Percentiles rank a stretch among this genome's conserved stretches.
phyloP scores from a whole-genome alignment of 768 basidiomycete species.

The Mycena belliarum region DNA sequence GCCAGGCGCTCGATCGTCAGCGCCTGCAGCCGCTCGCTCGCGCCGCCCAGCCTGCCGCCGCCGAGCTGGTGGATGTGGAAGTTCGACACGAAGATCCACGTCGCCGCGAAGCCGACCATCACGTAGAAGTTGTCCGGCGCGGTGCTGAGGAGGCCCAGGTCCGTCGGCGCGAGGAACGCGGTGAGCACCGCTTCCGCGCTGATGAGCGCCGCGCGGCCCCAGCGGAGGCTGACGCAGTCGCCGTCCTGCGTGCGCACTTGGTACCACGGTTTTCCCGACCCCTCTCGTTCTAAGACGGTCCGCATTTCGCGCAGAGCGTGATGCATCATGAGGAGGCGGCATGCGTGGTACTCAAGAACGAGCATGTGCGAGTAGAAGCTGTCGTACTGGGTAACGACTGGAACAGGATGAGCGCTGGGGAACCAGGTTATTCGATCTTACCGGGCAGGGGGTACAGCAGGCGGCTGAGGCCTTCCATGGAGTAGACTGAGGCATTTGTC shows the following conservation, averaged over 20 bases:
- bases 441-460: conserved; percentile 35
- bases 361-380: conserved; percentile 44
- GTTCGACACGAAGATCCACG: conserved; percentile 44
- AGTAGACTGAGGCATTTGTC: conserved; percentile 31
- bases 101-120: conserved; percentile 45
- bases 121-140: conserved; percentile 43
- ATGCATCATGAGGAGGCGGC: conserved; percentile 39
- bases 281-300: conserved; percentile 13
- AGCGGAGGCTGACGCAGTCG: conserved; percentile 31
- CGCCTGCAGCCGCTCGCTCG: conserved; percentile 38
- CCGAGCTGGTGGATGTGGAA: conserved; percentile 39
- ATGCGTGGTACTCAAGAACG: conserved; percentile 40
- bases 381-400: conserved; percentile 46
- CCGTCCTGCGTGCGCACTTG: conserved; percentile 32
- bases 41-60: conserved; percentile 35
- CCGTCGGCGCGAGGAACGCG: conserved; percentile 32
- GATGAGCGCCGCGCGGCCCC: conserved; percentile 40
- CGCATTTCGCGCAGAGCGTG: conserved; percentile 34
- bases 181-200: conserved; percentile 40
- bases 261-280: conserved; percentile 34
- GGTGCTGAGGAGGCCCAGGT: conserved; percentile 36
- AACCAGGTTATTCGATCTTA: background rate
- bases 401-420: background rate
- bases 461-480: conserved; percentile 38
- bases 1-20: conserved; percentile 36